Base-by-base conservation (phyloP, 169 alveolate genomes). In the Babesia bovis region DNA sequence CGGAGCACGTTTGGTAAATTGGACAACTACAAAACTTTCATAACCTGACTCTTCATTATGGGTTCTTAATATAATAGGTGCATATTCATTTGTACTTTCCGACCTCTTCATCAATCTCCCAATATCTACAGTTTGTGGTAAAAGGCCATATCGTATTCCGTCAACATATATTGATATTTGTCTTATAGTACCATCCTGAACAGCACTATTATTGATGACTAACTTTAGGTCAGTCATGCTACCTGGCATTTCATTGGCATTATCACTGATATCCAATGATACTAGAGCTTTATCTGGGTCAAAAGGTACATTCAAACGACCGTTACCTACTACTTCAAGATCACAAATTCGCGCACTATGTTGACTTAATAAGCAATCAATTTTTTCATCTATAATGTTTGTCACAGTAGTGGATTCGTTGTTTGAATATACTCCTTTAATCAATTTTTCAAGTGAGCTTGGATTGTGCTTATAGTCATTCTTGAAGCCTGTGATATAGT, bases 331-430 rank as follows among this genome's bases (percentile, higher is more conserved):
- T 13, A 63, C 73, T 33, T 63, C 35, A 1, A 63, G n/a, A 4
- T 15, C 28, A 15, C 73, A 63, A 4, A 63, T 12, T 9, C 73
- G 44, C 17, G 73, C 73, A 44, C 73, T 63, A 12, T 4, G 19
- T 10, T 25, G 40, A 19, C 49, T 28, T 15, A 63, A 30, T 5
- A 49, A 10, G 53, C 73, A 63, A 47, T 47, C 45, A 3, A 17
- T 30, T 4, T 45, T 50, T 30, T 63, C 50, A n/a, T 28, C 26
- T 7, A 44, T 25, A 4, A 60, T 3, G 5, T 4, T 23, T 60
- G 32, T 12, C 2, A 26, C 15, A 15, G 12, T 17, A 4, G 21
- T 23, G 26, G 17, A 13, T 28, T 35, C 26, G 42, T 35, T 52
- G 35, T 10, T 4, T 6, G 40, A 23, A 1, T n/a, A 30, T 13